Base-by-base conservation (phyloP, 2,329 filamentous ascomycete species). In the Paracamarosporium sp. region DNA sequence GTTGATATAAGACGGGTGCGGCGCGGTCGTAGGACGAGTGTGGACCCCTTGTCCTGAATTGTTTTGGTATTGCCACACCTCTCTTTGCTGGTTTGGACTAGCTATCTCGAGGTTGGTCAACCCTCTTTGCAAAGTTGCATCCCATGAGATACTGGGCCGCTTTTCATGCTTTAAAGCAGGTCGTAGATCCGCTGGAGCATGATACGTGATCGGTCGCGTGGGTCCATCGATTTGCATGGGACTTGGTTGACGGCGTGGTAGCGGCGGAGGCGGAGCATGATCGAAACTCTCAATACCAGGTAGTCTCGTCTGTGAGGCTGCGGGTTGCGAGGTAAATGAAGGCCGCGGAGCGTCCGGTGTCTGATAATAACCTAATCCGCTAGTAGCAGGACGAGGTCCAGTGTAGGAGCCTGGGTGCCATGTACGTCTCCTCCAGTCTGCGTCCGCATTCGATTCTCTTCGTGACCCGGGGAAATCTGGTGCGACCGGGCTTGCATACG, bases 211-310 rank as follows among this genome's bases (percentile, higher is more conserved):
- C 65, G 58, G 78, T 31, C 60, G 78, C 52, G 67, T 85, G 74
- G 80, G 80, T 40, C 78, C 69, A 64, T 96, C 92, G 9, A 93
- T 78, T 70, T 90, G 85, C 91, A 95, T 93, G 0, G 92, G 91
- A 51, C 91, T 93, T 2, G 86, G 82, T 53, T 85, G 84, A 45
- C 89, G 86, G 47, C 86, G 84, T 1, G 86, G 85, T 0, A 90
- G 86, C 12, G 82, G 74, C 1, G 87, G 85, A 56, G 85, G 85
- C 25, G 87, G 89, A 24, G 91, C 81, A 55, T 91, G 88, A 69
- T 94, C 92, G 67, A 97, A 97, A 15, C 92, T 96, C 73, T 96
- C 92, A 64, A 97, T 97, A 13, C 93, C 93, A 0, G 93, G 93
- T 13, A 97, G 83, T 36, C 92, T 87, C 13, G 92, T 85, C 65